Base-by-base conservation (phyloP, 345 rosid species). In the Salix exigua region DNA sequence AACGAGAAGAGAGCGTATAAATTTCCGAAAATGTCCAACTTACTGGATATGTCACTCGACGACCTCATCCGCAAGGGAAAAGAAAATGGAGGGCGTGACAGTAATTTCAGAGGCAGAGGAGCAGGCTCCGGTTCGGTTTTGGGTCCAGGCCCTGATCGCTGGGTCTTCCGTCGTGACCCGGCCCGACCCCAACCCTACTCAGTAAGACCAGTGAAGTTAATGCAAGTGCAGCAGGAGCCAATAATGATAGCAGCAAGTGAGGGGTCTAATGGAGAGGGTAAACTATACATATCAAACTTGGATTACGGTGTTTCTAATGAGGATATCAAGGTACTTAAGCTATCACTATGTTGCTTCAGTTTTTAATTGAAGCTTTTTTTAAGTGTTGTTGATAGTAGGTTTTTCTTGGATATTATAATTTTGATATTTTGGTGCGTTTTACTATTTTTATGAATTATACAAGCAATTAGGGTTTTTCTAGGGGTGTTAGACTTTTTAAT, bases 241-340 rank as follows among this genome's bases (percentile, higher is more conserved):
- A 31, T 58, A 30, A 18, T 66, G 61, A 7, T 55, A 23, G 33
- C 14, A 30, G 70, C 42, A 4, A 33, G 26, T 18, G 76, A 65
- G 7, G 9, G 75, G 53, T 19, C 9, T 25, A 10, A 37, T 30
- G 62, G 17, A 46, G 71, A 70, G 37, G 46, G 71, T 21, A 80
- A 65, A 68, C 68, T 80, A 1, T 80, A 80, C 17, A 2, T 80
- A 33, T 80, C 79, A 17, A 75, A 80, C 62, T 42, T 75, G 73
- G 73, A 80, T 31, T 58, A 75, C 60, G 79, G 64, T 44, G 73
- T 75, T 33, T 65, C 83, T 58, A 75, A 66, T 46, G 35, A 44
- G 12, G 83, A 80, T 60, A 71, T 80, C 60, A 51, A 80, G 79
- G 79, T 79, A 68, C 18, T 7, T 21, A 26, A 18, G 33, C 13